Evolutionary conservation across 164 flowering plant species (phyloP).

Genomic region (Brasenia schreberi): DNA sequence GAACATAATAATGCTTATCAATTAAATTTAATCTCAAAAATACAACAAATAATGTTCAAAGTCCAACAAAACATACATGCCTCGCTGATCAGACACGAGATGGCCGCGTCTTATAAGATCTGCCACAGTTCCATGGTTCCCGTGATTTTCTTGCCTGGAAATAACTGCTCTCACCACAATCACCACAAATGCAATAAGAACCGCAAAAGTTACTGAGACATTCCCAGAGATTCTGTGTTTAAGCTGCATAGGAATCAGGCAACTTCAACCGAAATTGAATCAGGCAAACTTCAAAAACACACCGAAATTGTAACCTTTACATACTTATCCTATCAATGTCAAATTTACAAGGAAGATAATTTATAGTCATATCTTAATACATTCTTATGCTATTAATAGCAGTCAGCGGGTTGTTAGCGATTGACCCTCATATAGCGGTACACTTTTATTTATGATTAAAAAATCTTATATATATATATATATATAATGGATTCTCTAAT

Average conservation of each 20-base stretch:
- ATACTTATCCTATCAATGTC: neutral
- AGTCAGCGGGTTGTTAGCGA: too few relatives aligned
- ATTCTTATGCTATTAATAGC: too few relatives aligned
- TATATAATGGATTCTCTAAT: too few relatives aligned
- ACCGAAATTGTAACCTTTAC: neutral
- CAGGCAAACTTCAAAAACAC: neutral
- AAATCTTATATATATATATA: too few relatives aligned
- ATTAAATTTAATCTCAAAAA: too few relatives aligned
- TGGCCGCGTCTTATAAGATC: conserved; percentile 97
- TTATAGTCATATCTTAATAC: too few relatives aligned
- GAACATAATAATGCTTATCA: too few relatives aligned
- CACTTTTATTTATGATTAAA: too few relatives aligned
- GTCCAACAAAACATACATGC: conserved; percentile 66
- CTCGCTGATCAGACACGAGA: conserved; percentile 94
- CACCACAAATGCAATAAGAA: conserved; percentile 33
- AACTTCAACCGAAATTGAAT: neutral
- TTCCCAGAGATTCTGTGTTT: conserved; percentile 19
- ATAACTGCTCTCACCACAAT: conserved; percentile 33
- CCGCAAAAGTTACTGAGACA: conserved; percentile 32
- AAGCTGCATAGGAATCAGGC: conserved; percentile 21
- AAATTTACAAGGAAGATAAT: neutral
- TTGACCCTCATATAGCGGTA: too few relatives aligned
- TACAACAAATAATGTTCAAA: too few relatives aligned
- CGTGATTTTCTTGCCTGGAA: conserved; percentile 29
- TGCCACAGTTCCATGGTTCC: conserved; percentile 72